Conservation (phyloP, 148 eudicot species). For the Vaccinium vitisidaea region DNA sequence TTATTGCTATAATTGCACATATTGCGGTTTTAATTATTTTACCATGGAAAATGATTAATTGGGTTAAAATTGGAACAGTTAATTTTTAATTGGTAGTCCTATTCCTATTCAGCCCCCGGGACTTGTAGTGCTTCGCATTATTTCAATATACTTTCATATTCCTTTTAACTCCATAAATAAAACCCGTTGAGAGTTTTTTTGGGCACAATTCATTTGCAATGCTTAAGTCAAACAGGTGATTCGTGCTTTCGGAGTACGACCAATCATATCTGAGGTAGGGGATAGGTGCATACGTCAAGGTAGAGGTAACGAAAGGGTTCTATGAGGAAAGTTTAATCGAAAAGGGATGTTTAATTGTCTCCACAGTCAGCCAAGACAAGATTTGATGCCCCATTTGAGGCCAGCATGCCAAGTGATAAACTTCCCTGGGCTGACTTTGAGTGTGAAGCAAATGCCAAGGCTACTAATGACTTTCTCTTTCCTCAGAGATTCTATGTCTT, state of each 20-base stretch:
- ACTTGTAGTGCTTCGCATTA: no score
- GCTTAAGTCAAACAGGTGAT: neutral
- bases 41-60: no score
- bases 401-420: constrained; percentile 1
- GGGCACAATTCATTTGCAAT: neutral
- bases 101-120: no score
- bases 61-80: no score
- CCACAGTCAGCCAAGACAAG: neutral
- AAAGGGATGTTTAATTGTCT: neutral
- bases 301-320: neutral
- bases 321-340: neutral
- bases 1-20: no score
- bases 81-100: no score
- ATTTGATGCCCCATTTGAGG: neutral
- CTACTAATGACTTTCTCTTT: neutral
- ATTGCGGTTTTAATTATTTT: no score
- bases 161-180: neutral
- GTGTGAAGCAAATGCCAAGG: neutral
- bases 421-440: neutral
- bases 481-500: neutral
- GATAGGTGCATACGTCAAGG: neutral
- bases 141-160: neutral
- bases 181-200: neutral
- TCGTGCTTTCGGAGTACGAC: neutral
- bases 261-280: neutral